These are phyloP conservation scores for Aspergillus luchuensis DNA, from an alignment of 2,329 filamentous ascomycete species.

Conservation along the genomic window DNA sequence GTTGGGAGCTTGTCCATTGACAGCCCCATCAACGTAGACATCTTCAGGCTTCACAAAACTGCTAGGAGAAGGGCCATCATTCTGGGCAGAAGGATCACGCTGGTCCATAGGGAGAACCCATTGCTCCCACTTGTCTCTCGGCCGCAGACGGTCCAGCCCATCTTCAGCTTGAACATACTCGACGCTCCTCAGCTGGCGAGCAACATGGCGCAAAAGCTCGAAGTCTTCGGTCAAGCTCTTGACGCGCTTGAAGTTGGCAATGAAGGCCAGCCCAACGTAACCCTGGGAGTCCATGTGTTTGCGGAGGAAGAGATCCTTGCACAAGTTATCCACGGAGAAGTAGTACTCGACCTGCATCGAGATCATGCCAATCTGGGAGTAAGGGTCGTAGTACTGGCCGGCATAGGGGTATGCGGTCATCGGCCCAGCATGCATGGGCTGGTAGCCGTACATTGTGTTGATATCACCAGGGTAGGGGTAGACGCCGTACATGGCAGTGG, in stretches of 20 bases:
- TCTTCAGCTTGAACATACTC: slow-evolving; percentile 77
- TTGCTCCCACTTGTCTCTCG: slow-evolving; percentile 72
- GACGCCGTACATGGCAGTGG: slow-evolving; percentile 52
- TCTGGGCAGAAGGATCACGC: slow-evolving; percentile 72
- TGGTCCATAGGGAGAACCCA: slow-evolving; percentile 74
- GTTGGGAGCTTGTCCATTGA: slow-evolving; percentile 43
- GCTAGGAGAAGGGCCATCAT: slow-evolving; percentile 62
- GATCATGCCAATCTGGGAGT: slow-evolving; percentile 59
- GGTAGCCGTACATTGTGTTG: slow-evolving; percentile 60
- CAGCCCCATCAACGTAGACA: slow-evolving; percentile 35
- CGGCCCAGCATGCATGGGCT: slow-evolving; percentile 52
- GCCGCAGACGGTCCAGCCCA: slow-evolving; percentile 74
- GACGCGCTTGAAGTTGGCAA: slow-evolving; percentile 85
- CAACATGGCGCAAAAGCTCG: slow-evolving; percentile 73
- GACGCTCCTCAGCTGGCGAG: slow-evolving; percentile 69
- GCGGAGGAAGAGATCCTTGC: slow-evolving; percentile 87
- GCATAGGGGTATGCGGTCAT: slow-evolving; percentile 61
- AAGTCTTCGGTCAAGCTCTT: slow-evolving; percentile 71
- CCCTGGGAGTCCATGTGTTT: slow-evolving; percentile 94
- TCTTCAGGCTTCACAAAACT: slow-evolving; percentile 40
- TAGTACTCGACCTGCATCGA: slow-evolving; percentile 80
- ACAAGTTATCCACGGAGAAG: slow-evolving; percentile 92
- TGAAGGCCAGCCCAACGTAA: slow-evolving; percentile 77
- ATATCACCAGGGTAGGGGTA: slow-evolving; percentile 49
- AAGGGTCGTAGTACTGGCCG: slow-evolving; percentile 60